Evolutionary conservation across 768 basidiomycete genomes (phyloP).

Genomic region (Amanita brunnescens): DNA sequence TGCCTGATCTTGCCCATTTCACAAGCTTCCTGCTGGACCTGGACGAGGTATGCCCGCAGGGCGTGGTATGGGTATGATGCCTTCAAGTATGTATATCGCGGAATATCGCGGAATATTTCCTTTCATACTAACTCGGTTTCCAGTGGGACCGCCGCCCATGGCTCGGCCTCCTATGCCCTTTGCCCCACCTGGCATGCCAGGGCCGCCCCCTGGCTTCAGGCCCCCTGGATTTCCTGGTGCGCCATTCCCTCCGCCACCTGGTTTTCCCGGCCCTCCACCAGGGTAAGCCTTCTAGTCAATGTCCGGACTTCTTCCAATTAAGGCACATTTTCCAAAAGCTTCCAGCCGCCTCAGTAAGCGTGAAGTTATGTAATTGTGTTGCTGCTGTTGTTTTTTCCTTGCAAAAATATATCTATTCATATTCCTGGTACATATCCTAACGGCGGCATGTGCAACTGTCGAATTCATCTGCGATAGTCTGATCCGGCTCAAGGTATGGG

Average conservation of each 20-base stretch:
- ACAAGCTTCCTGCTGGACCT: conserved; percentile 76
- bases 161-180: conserved; percentile 64
- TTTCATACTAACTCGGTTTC: conserved; percentile 12
- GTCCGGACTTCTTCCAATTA: conserved; percentile 7
- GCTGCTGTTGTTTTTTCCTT: not conserved
- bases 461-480: not conserved
- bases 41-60: conserved; percentile 95
- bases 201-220: conserved; percentile 78
- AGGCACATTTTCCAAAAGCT: conserved; percentile 18
- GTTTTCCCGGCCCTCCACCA: conserved; percentile 45
- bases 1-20: conserved; percentile 4
- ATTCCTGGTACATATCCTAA: not conserved
- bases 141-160: conserved; percentile 54
- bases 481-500: not conserved
- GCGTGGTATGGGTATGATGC: conserved; percentile 95
- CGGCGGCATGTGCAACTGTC: not conserved
- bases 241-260: conserved; percentile 55
- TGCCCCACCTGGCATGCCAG: conserved; percentile 73
- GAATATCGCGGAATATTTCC: not conserved
- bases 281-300: conserved; percentile 42
- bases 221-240: conserved; percentile 73
- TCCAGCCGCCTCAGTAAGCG: conserved; percentile 38
- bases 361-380: not conserved
- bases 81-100: conserved; percentile 61
- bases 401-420: not conserved